phyloP scores from a whole-genome alignment of 2,329 filamentous ascomycete genomes.

The Ascochyta fabae region DNA sequence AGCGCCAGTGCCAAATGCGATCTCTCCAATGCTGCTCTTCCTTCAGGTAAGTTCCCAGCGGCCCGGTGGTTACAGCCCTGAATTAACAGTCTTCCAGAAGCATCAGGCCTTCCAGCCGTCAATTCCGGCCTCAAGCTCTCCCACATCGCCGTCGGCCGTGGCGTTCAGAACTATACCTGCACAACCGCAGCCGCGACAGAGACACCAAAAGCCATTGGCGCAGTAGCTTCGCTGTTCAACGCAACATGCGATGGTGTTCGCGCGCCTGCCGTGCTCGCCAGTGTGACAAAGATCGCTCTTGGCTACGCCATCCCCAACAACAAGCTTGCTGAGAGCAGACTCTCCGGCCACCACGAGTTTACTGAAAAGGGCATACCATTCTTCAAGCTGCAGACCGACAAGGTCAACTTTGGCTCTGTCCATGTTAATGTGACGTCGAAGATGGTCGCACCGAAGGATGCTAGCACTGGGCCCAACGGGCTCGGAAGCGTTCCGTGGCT shows the following conservation, averaged over 20 bases:
- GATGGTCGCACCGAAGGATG: slow-evolving; percentile 66
- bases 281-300: slow-evolving; percentile 72
- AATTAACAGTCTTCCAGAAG: slow-evolving; percentile 50
- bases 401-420: slow-evolving; percentile 62
- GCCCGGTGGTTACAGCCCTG: background rate
- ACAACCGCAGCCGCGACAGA: slow-evolving; percentile 62
- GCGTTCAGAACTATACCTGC: slow-evolving; percentile 95
- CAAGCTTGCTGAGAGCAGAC: slow-evolving; percentile 59
- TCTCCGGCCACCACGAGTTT: slow-evolving; percentile 86
- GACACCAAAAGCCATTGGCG: slow-evolving; percentile 71
- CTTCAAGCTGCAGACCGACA: slow-evolving; percentile 75
- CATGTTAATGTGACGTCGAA: slow-evolving; percentile 68
- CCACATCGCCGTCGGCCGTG: slow-evolving; percentile 85
- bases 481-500: slow-evolving; percentile 79
- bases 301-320: slow-evolving; percentile 64
- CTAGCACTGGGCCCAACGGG: slow-evolving; percentile 63
- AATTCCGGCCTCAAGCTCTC: slow-evolving; percentile 67
- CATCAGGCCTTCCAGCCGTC: slow-evolving; percentile 66
- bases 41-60: slow-evolving; percentile 35
- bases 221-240: slow-evolving; percentile 86
- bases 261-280: slow-evolving; percentile 69
- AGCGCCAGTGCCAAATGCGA: slow-evolving; percentile 37
- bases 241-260: slow-evolving; percentile 77
- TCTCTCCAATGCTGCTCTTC: slow-evolving; percentile 38
- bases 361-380: slow-evolving; percentile 71